Percentiles rank a stretch among this genome's conserved stretches.
Evolutionary conservation across 208 protist species (phyloP).

Genomic region (Borovskyia barvae): DNA sequence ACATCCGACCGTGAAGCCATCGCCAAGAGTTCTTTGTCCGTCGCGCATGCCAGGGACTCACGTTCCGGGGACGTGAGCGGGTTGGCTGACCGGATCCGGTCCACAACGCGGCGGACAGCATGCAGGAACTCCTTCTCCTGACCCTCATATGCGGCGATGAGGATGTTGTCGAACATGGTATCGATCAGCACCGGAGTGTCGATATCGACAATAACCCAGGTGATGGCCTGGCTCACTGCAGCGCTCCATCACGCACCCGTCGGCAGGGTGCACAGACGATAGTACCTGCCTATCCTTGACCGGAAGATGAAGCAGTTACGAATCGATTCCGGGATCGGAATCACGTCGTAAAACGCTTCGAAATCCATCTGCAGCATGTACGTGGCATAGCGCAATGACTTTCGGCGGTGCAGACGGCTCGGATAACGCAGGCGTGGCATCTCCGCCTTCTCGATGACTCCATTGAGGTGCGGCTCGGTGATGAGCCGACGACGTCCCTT

Average conservation of each 20-base stretch:
- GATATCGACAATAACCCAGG: too few species aligned
- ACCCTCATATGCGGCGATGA: slow-evolving; percentile 25
- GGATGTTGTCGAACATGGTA: slow-evolving; percentile 32
- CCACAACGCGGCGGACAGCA: slow-evolving; percentile 10
- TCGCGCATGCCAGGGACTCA: slow-evolving; percentile 11
- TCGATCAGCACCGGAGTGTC: slow-evolving; percentile 10
- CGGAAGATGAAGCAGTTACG: slow-evolving; percentile 26
- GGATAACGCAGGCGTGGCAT: too few species aligned
- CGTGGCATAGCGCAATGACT: too few species aligned
- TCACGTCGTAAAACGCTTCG: slow-evolving; percentile 38
- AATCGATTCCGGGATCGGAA: slow-evolving; percentile 13
- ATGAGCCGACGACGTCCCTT: slow-evolving; percentile 29
- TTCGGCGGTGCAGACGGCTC: slow-evolving; percentile 20
- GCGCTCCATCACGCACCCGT: slow-evolving; percentile 32
- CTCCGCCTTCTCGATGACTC: slow-evolving; percentile 9
- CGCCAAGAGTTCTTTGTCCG: slow-evolving; percentile 12
- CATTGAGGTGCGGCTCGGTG: slow-evolving; percentile 30
- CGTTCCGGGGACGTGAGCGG: slow-evolving; percentile 20
- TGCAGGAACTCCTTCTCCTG: slow-evolving; percentile 20
- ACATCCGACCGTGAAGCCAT: slow-evolving; percentile 4
- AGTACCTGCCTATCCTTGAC: background rate
- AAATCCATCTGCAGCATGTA: slow-evolving; percentile 37
- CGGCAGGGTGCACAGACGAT: slow-evolving; percentile 19
- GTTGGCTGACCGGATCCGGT: slow-evolving; percentile 16
- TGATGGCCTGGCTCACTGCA: slow-evolving; percentile 21